Base-by-base conservation (phyloP, 2,329 filamentous ascomycete species). In the Fusarium luffae region DNA sequence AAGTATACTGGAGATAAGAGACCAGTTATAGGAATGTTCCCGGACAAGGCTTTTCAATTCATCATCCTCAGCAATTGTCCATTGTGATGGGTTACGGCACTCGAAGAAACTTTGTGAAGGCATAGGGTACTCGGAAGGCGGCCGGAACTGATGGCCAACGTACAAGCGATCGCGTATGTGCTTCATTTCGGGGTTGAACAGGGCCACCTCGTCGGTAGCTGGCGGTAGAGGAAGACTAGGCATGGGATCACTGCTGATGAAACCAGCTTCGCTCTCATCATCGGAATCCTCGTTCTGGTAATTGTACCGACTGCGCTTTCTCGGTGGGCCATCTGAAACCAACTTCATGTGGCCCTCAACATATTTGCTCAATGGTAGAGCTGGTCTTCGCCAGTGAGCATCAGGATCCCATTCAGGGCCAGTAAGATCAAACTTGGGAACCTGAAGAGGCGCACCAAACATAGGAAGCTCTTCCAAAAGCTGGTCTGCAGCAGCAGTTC, bases 21-120 rank as follows among this genome's bases (percentile, higher is more conserved):
- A 97, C 96, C 96, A 99, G 75, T 99, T 99, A 83, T 98, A 98
- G 0, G 93, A 93, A 76, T 96, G 97, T 68, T 98, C 93, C 73
- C 93, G 92, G 19, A 98, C 96, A 42, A 97, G 85, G 47, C 86
- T 87, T 56, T 93, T 90, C 9, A 99, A 84, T 79, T 97, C 93
- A 73, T 98, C 94, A 72, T 99, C 96, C 77, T 99, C 96, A 4
- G 91, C 85, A 76, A 89, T 87, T 1, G 93, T 93, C 96, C 96
- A 99, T 76, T 98, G 94, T 5, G 96, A 98, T 3, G 94, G 90
- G 55, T 86, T 89, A 41, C 96, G 88, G 66, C 88, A 91, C 79
- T 99, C 95, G 75, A 97, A 98, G 81, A 98, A 99, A 54, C 87
- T 89, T 72, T 95, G 92, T 3, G 91, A 88, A 2, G 96, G 96